A percentile compares a stretch with the other conserved stretches of the same genome.
phyloP scores from a whole-genome alignment of 306 rosid genomes.

The Urtica urens region DNA sequence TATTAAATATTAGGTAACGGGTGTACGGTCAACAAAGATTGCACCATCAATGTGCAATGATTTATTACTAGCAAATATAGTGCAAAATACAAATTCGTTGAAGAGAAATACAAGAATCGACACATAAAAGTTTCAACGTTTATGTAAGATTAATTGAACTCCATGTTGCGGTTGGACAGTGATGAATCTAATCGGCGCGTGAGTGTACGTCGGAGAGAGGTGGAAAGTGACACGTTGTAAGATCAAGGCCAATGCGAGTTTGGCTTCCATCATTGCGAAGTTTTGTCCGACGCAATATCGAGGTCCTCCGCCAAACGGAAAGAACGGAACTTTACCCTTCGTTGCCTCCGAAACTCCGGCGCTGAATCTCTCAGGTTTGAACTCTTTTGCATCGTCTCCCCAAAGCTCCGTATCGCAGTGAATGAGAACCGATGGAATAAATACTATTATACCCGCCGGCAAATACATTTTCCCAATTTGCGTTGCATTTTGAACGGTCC shows the following conservation, averaged over 20 bases:
- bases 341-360: constrained; percentile 30
- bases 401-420: constrained; percentile 27
- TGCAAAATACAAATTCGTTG: background rate
- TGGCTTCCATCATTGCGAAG: constrained; percentile 32
- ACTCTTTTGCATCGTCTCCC: constrained; percentile 34
- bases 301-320: constrained; percentile 36
- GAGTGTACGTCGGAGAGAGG: constrained; percentile 30
- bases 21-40: too few species aligned
- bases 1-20: too few species aligned
- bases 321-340: constrained; percentile 10
- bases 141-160: constrained; percentile 23
- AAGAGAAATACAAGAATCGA: background rate
- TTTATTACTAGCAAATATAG: too few species aligned
- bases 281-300: constrained; percentile 33
- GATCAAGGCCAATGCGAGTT: constrained; percentile 27
- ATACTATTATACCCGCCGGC: constrained; percentile 17
- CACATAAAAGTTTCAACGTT: background rate
- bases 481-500: constrained; percentile 6
- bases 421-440: constrained; percentile 1
- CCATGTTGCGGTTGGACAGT: constrained; percentile 32
- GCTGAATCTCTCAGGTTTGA: constrained; percentile 31
- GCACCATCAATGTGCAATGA: too few species aligned
- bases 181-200: constrained; percentile 14
- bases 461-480: constrained; percentile 21
- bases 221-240: constrained; percentile 27